Conservation (phyloP, 169 alveolate species). For the Cryptosporidium muris region DNA sequence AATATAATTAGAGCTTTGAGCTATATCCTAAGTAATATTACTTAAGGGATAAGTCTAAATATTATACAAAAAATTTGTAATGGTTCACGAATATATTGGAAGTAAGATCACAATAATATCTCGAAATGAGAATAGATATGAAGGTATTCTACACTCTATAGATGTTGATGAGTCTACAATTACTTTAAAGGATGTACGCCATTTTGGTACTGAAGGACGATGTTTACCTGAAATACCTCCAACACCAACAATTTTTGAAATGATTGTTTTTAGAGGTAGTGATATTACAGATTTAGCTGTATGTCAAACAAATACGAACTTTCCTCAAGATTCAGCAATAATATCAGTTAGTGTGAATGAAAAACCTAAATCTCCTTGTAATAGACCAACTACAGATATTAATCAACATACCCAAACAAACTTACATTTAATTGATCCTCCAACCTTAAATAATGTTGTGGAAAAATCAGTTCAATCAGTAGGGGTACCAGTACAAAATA, state of each 20-base stretch:
- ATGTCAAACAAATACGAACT: conserved; percentile 24
- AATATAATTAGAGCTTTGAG: neutral
- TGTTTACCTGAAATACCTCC: conserved; percentile 4
- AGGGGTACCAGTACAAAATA: neutral
- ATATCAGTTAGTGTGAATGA: conserved; percentile 19
- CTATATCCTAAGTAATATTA: neutral
- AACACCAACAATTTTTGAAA: conserved; percentile 51
- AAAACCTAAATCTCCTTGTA: no score
- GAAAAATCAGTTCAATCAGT: no score
- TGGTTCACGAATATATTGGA: conserved; percentile 69
- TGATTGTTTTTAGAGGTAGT: conserved; percentile 70
- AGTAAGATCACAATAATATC: conserved; percentile 67
- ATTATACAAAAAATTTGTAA: neutral
- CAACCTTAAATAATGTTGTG: no score
- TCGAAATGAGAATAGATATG: conserved; percentile 60
- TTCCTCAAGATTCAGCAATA: conserved; percentile 56
- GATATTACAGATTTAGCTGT: conserved; percentile 68
- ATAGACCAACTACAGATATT: no score
- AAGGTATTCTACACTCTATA: conserved; percentile 62
- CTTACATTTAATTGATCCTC: no score
- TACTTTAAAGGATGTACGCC: conserved; percentile 63
- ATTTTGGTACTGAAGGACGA: conserved; percentile 26
- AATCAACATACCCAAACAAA: no score
- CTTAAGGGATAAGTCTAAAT: neutral
- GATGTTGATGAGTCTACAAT: conserved; percentile 65